Evolutionary conservation across 208 protist genomes (phyloP).

Genomic region (Crithidia brevicula): DNA sequence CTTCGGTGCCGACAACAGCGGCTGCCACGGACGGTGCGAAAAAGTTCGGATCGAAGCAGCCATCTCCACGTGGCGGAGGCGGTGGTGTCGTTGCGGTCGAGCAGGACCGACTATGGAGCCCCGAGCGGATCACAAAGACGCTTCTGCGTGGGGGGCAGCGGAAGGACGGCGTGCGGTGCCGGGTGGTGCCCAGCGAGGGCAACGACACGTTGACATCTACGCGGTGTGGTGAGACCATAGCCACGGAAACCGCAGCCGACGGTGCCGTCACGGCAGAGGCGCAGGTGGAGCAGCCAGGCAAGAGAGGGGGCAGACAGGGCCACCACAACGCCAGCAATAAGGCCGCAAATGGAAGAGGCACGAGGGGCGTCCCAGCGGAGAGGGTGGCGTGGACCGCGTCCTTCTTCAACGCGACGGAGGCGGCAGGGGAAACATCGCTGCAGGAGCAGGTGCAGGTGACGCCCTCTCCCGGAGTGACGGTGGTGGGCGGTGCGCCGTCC

Average conservation of each 20-base stretch:
- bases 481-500: conserved; percentile 10
- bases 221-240: background rate
- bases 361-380: conserved; percentile 12
- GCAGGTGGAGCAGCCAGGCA: background rate
- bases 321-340: background rate
- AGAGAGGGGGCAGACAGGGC: background rate
- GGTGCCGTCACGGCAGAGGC: too few species aligned
- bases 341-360: background rate
- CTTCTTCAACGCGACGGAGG: conserved; percentile 26
- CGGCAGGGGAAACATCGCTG: conserved; percentile 22
- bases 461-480: conserved; percentile 35
- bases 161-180: conserved; percentile 28
- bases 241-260: too few species aligned
- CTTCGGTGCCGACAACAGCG: too few species aligned
- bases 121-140: conserved; percentile 8
- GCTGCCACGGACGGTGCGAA: conserved; percentile 5
- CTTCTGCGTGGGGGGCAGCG: background rate
- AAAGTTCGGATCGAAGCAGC: too few species aligned
- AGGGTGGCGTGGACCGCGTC: conserved; percentile 30
- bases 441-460: conserved; percentile 38
- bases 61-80: too few species aligned
- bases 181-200: conserved; percentile 6
- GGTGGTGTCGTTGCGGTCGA: conserved; percentile 23
- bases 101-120: conserved; percentile 23
- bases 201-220: background rate